phyloP scores from a whole-genome alignment of 2,329 filamentous ascomycete species.

The Neonectria ditissima region DNA sequence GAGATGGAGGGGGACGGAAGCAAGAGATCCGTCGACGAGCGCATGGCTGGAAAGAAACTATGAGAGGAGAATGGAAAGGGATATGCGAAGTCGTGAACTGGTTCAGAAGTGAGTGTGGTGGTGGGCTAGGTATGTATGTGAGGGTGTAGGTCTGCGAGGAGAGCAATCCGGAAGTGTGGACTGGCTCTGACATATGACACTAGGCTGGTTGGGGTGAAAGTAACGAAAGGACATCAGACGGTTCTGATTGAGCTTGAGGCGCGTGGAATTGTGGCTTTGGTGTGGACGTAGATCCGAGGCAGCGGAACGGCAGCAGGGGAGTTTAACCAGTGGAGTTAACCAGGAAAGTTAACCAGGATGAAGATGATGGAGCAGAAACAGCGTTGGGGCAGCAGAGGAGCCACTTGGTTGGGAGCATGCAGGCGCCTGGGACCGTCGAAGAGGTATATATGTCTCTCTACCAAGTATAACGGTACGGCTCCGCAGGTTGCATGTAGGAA shows the following conservation, averaged over 20 bases:
- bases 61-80: slow-evolving; percentile 14
- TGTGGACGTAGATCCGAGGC: slow-evolving; percentile 29
- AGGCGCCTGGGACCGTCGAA: slow-evolving; percentile 17
- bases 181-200: slow-evolving; percentile 38
- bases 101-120: slow-evolving; percentile 8
- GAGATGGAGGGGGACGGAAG: slow-evolving; percentile 34
- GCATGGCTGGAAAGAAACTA: slow-evolving; percentile 31
- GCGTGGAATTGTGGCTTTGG: slow-evolving; percentile 35
- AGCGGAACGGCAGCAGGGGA: slow-evolving; percentile 24
- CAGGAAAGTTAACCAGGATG: slow-evolving; percentile 16
- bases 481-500: slow-evolving; percentile 17
- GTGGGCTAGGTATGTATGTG: slow-evolving; percentile 26
- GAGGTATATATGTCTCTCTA: slow-evolving; percentile 23
- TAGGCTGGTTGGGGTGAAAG: slow-evolving; percentile 48
- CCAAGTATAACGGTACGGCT: slow-evolving; percentile 12
- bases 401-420: slow-evolving; percentile 22
- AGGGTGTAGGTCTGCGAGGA: slow-evolving; percentile 24
- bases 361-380: slow-evolving; percentile 28
- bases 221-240: slow-evolving; percentile 43
- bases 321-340: neutral
- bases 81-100: slow-evolving; percentile 10
- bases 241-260: slow-evolving; percentile 33
- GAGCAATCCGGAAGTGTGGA: slow-evolving; percentile 11
- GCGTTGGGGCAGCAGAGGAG: slow-evolving; percentile 18
- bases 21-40: slow-evolving; percentile 40